phyloP scores from a whole-genome alignment of 2,329 filamentous ascomycete species.

The Fusarium longipes region DNA sequence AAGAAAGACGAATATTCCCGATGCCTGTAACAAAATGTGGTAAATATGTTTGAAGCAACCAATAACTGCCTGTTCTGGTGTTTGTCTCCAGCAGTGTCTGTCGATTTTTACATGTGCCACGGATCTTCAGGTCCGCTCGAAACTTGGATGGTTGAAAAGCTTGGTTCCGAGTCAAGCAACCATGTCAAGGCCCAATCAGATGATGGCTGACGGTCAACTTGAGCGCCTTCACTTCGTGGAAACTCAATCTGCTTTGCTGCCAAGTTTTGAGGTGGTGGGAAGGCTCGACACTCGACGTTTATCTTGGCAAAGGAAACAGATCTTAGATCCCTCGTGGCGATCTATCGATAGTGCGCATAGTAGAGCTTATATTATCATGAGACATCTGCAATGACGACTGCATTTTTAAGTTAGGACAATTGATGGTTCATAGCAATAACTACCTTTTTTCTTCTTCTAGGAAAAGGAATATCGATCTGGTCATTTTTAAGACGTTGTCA shows the following conservation, averaged over 20 bases:
- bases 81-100: slow-evolving; percentile 1
- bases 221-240: neutral
- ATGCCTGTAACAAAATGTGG: slow-evolving; percentile 2
- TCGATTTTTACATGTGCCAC: slow-evolving; percentile 19
- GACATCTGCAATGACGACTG: neutral
- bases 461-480: too few species aligned
- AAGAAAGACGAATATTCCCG: slow-evolving; percentile 14
- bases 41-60: neutral
- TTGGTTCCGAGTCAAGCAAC: slow-evolving; percentile 9
- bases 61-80: slow-evolving; percentile 3
- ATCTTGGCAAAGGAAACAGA: slow-evolving; percentile 5
- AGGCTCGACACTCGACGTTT: neutral
- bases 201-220: neutral
- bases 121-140: slow-evolving; percentile 33
- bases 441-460: neutral
- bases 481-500: too few species aligned
- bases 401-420: neutral
- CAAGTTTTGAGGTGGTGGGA: slow-evolving; percentile 7
- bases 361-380: neutral
- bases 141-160: slow-evolving; percentile 31
- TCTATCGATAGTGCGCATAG: neutral
- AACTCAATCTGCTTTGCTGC: neutral
- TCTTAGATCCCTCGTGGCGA: neutral
- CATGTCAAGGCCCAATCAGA: slow-evolving; percentile 20
- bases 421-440: too few species aligned